A percentile compares a stretch with the other conserved stretches of the same genome.
Conservation (phyloP, 139 green algal species). For the Chlorella vulgaris region DNA sequence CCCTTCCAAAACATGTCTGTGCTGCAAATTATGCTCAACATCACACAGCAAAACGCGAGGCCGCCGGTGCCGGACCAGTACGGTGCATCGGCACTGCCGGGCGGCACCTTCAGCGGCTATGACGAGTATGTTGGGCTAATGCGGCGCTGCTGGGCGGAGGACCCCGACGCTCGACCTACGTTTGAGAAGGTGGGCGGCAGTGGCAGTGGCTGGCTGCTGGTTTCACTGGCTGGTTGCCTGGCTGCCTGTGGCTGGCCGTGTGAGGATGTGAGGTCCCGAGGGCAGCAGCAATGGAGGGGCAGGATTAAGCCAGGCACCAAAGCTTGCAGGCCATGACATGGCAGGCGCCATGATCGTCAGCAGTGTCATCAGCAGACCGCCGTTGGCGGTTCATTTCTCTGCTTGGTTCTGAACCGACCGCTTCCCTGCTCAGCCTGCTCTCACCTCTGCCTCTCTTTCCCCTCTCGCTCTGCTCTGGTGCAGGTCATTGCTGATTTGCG, state of each 20-base stretch:
- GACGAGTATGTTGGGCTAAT: slow-evolving; percentile 47
- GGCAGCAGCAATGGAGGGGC: too few species aligned
- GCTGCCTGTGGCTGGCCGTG: neutral
- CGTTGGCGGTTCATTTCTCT: too few species aligned
- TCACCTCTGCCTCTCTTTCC: too few species aligned
- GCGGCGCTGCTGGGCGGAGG: slow-evolving; percentile 47
- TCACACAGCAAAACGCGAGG: slow-evolving; percentile 33
- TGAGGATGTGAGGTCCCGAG: too few species aligned
- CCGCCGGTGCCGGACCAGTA: slow-evolving; percentile 26
- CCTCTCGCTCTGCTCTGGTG: too few species aligned
- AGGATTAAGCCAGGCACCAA: too few species aligned
- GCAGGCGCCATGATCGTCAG: too few species aligned
- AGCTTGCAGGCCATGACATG: too few species aligned
- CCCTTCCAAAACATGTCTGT: slow-evolving; percentile 56
- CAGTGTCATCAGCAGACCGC: too few species aligned
- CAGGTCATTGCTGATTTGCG: slow-evolving; percentile 29
- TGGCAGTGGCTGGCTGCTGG: neutral
- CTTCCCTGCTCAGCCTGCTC: too few species aligned
- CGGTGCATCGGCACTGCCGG: neutral
- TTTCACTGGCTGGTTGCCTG: neutral
- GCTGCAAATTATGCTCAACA: slow-evolving; percentile 44
- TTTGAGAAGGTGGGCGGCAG: slow-evolving; percentile 48
- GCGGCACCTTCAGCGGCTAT: slow-evolving; percentile 31
- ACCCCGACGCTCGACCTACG: slow-evolving; percentile 63
- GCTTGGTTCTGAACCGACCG: too few species aligned